Conservation (phyloP, 495 filamentous ascomycete genomes). For the Penicillium parvum region DNA sequence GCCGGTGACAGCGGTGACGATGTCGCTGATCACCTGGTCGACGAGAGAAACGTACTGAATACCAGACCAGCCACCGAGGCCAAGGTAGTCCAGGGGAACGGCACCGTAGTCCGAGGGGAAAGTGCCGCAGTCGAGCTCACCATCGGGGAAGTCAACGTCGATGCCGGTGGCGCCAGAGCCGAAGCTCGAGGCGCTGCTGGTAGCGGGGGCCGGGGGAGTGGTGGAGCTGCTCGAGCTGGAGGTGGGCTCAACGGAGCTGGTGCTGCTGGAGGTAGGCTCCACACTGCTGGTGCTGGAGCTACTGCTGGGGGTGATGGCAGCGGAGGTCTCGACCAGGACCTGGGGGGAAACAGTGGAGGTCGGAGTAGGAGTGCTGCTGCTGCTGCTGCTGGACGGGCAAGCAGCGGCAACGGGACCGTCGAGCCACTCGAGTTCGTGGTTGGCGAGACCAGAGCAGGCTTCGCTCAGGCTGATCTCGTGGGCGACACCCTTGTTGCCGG, state of each 20-base stretch:
- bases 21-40: constrained; percentile 49
- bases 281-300: constrained; percentile 10
- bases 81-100: constrained; percentile 61
- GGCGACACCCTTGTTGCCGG: constrained; percentile 6
- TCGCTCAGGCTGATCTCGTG: constrained; percentile 46
- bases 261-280: constrained; percentile 15
- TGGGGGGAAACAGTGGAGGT: constrained; percentile 15
- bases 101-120: constrained; percentile 88
- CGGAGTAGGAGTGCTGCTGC: constrained; percentile 18
- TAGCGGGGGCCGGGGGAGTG: constrained; percentile 7
- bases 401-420: constrained; percentile 27
- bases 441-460: constrained; percentile 59
- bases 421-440: constrained; percentile 46
- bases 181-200: constrained; percentile 21
- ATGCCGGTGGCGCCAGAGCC: constrained; percentile 48
- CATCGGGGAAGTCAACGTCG: constrained; percentile 71
- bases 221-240: constrained; percentile 12
- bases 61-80: constrained; percentile 73
- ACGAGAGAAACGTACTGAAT: constrained; percentile 56
- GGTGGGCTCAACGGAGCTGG: constrained; percentile 15
- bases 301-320: constrained; percentile 11
- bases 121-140: constrained; percentile 59
- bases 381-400: constrained; percentile 24
- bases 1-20: constrained; percentile 56
- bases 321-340: constrained; percentile 17